These are phyloP conservation scores for Trichoderma sp. DNA, from an alignment of 2,329 filamentous ascomycete species.

Conservation along the genomic window DNA sequence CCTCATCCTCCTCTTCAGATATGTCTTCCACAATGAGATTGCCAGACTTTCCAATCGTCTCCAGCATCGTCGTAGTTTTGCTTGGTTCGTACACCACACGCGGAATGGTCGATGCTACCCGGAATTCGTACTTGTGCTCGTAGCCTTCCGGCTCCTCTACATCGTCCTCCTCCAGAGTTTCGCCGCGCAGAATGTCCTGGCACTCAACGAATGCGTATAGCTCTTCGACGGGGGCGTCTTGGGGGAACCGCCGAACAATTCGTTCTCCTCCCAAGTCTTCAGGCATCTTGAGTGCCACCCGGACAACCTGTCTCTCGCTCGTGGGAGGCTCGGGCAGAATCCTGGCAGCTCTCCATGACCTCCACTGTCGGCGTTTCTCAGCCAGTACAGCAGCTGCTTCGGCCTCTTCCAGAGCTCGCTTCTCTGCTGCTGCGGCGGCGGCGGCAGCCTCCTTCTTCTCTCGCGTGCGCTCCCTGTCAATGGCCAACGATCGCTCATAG, in stretches of 20 bases:
- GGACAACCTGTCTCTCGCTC: slow-evolving; percentile 64
- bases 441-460: slow-evolving; percentile 73
- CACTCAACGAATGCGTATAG: slow-evolving; percentile 97
- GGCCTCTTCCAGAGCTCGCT: slow-evolving; percentile 56
- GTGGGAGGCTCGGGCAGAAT: slow-evolving; percentile 66
- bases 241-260: slow-evolving; percentile 71
- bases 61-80: slow-evolving; percentile 61
- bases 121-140: slow-evolving; percentile 79
- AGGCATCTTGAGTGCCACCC: slow-evolving; percentile 65
- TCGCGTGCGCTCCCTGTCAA: slow-evolving; percentile 79
- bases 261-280: slow-evolving; percentile 61
- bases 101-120: slow-evolving; percentile 80
- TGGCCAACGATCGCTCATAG: slow-evolving; percentile 86
- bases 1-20: slow-evolving; percentile 36
- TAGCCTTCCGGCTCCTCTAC: slow-evolving; percentile 58
- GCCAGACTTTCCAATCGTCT: slow-evolving; percentile 75
- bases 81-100: slow-evolving; percentile 74
- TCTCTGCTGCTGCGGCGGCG: slow-evolving; percentile 64
- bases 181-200: slow-evolving; percentile 60
- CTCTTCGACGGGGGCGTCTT: slow-evolving; percentile 73
- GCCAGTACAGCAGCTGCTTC: slow-evolving; percentile 55
- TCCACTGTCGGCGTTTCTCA: slow-evolving; percentile 63
- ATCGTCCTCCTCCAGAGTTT: slow-evolving; percentile 35
- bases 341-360: slow-evolving; percentile 68
- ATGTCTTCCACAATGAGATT: slow-evolving; percentile 82